Evolutionary conservation across 106 monocot genomes (phyloP), one percentile per base, ranked within the genome.

Genomic region (Dendrobium catenatum): DNA sequence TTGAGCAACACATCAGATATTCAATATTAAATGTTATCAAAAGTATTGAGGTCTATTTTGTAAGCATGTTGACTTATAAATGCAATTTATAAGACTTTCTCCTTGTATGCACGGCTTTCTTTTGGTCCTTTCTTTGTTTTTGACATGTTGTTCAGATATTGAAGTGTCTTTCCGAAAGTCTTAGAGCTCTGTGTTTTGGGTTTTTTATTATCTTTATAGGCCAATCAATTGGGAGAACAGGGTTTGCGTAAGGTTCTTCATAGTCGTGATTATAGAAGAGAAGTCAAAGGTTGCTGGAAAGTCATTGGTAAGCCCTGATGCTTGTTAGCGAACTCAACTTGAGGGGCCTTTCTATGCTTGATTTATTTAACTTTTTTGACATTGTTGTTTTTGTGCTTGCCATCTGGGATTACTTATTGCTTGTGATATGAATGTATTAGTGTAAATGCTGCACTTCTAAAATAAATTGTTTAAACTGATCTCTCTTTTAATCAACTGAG

Each of bases 181-280:
- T 51, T 3, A 51, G 51, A 51, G 51, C 51, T 51, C 51, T 51
- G 0, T 48, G 22, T 27, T 27, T 49, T 19, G 2, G 27, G 44
- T 75, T 75, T 48, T 76, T 42, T 43, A 49, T 48, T 47, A 27
- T 76, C 20, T 72, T 68, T 68, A 5, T 44, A 80, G 80, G 70
- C 2, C 0, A 68, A 80, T 29, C 68, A 80, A 68, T 80, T 80
- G 72, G 80, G 80, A 17, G 80, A 70, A 7, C 43, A 70, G 67
- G 80, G 80, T 31, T 48, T 80, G 68, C 40, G 72, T 29, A 80
- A 72, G 80, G 43, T 80, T 46, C 80, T 80, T 46, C n/a, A 80
- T 68, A 20, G 43, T n/a, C 18, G 0, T 10, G 6, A 1, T 1
- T 48, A 80, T 33, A 58, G 51, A 13, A 51, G 6, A 22, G 24